phyloP scores from a whole-genome alignment of 192 early-diverging fungal genomes.

The Backusella luteola region DNA sequence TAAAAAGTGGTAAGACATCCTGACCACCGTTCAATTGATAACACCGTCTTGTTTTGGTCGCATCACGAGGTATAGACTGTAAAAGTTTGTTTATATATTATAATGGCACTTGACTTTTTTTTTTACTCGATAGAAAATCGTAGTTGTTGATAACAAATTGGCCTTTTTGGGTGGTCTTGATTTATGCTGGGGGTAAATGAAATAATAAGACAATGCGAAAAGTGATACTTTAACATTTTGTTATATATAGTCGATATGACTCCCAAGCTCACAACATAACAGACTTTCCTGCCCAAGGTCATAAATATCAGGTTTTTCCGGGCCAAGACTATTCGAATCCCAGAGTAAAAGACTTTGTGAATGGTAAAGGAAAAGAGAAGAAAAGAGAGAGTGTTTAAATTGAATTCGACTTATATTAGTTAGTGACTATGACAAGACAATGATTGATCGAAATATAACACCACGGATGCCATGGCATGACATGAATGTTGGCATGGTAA shows the following conservation, averaged over 20 bases:
- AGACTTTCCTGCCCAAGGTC: constrained; percentile 58
- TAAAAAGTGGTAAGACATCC: constrained; percentile 76
- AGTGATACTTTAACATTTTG: background rate
- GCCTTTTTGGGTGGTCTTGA: constrained; percentile 88
- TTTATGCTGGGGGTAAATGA: constrained; percentile 71
- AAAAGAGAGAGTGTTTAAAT: background rate
- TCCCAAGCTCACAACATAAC: constrained; percentile 71
- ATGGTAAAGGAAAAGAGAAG: constrained; percentile 36
- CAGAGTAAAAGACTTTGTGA: constrained; percentile 73
- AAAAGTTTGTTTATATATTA: background rate
- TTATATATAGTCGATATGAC: constrained; percentile 72
- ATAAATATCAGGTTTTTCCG: constrained; percentile 53
- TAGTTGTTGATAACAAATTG: constrained; percentile 73
- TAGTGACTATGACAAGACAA: constrained; percentile 9
- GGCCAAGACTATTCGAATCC: constrained; percentile 91
- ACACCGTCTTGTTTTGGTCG: constrained; percentile 82
- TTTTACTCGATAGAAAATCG: constrained; percentile 59
- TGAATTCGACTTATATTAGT: constrained; percentile 22
- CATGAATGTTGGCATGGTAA: constrained; percentile 68
- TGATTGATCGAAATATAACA: constrained; percentile 45
- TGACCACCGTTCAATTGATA: constrained; percentile 68
- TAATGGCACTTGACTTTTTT: background rate
- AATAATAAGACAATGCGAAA: background rate
- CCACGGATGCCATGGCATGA: constrained; percentile 94
- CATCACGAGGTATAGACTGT: constrained; percentile 58